Percentiles rank a stretch among this genome's conserved stretches.
Evolutionary conservation across 176 grass and related monocot genomes (phyloP).

Genomic region (Avena eriantha): DNA sequence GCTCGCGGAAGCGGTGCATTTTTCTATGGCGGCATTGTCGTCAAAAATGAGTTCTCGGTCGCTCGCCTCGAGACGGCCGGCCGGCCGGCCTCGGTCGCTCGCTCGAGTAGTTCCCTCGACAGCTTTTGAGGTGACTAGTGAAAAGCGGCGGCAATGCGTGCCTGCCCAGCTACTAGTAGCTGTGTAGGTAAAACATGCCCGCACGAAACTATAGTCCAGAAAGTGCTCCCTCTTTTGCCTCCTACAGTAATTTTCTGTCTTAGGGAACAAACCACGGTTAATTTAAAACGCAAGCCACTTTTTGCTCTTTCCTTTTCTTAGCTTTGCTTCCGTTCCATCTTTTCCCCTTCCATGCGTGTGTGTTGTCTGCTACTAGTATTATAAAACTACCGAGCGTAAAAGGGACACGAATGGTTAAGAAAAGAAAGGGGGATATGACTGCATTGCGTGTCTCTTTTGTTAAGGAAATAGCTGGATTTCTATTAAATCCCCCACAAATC

Average conservation of each 20-base stretch:
- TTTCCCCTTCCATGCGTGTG: conserved; percentile 2
- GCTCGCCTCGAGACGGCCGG: conserved; percentile 5
- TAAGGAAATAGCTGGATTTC: too few relatives aligned
- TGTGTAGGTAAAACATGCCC: background rate
- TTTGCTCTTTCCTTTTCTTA: background rate
- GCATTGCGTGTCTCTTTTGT: too few relatives aligned
- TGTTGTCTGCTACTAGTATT: conserved; percentile 26
- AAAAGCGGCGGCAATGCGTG: background rate
- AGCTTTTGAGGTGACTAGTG: background rate
- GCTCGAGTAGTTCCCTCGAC: conserved; percentile 41
- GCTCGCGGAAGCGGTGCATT: background rate
- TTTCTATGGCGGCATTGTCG: background rate
- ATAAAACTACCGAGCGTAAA: too few relatives aligned
- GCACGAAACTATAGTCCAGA: conserved; percentile 1
- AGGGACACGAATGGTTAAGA: too few relatives aligned
- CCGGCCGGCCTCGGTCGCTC: background rate
- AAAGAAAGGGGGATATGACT: too few relatives aligned
- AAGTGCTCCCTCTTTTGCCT: conserved; percentile 30
- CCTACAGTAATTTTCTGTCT: background rate
- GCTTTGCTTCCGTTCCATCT: background rate
- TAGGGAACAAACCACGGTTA: conserved; percentile 21
- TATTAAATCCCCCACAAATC: too few relatives aligned
- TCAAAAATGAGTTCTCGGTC: background rate
- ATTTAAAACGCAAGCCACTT: background rate
- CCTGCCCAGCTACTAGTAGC: background rate